Percentiles rank a stretch among this genome's conserved stretches.
These are phyloP conservation scores for Silene conica DNA, from an alignment of 148 eudicot species.

Conservation along the genomic window DNA sequence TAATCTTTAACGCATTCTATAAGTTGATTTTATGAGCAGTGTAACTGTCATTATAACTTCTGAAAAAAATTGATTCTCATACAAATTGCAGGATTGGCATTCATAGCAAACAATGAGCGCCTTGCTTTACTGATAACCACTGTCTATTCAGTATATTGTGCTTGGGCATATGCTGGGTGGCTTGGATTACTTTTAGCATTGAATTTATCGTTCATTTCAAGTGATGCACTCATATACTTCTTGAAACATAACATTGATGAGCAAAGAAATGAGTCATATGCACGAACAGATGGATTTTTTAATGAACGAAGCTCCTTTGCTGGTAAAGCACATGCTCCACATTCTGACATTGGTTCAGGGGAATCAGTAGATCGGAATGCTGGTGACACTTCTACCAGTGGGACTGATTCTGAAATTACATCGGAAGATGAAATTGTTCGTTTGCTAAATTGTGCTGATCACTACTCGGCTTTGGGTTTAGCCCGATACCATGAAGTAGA, in stretches of 20 bases:
- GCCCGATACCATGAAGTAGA: slow-evolving; percentile 64
- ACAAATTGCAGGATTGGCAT: slow-evolving; percentile 64
- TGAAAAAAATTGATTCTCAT: slow-evolving; percentile 3
- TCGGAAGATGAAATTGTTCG: slow-evolving; percentile 95
- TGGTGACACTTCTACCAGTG: slow-evolving; percentile 83
- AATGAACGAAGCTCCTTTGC: slow-evolving; percentile 42
- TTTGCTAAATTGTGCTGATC: slow-evolving; percentile 82
- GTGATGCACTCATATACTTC: slow-evolving; percentile 68
- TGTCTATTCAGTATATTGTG: slow-evolving; percentile 73
- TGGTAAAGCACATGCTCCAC: slow-evolving; percentile 37
- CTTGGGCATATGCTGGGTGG: slow-evolving; percentile 83
- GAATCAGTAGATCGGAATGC: slow-evolving; percentile 53
- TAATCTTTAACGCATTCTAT: not conserved
- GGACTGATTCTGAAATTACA: slow-evolving; percentile 69
- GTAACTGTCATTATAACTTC: not conserved
- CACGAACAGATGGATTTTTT: slow-evolving; percentile 54
- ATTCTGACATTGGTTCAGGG: slow-evolving; percentile 43
- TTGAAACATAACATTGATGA: slow-evolving; percentile 55
- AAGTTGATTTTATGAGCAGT: not conserved
- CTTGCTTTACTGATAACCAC: slow-evolving; percentile 61
- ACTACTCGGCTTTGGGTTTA: slow-evolving; percentile 89
- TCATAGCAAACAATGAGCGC: slow-evolving; percentile 56
- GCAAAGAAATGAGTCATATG: slow-evolving; percentile 44
- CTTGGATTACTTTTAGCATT: slow-evolving; percentile 59
- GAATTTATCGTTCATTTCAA: slow-evolving; percentile 81